These are phyloP conservation scores for Mitragyna speciosa DNA, from an alignment of 257 asterid species.

Conservation along the genomic window DNA sequence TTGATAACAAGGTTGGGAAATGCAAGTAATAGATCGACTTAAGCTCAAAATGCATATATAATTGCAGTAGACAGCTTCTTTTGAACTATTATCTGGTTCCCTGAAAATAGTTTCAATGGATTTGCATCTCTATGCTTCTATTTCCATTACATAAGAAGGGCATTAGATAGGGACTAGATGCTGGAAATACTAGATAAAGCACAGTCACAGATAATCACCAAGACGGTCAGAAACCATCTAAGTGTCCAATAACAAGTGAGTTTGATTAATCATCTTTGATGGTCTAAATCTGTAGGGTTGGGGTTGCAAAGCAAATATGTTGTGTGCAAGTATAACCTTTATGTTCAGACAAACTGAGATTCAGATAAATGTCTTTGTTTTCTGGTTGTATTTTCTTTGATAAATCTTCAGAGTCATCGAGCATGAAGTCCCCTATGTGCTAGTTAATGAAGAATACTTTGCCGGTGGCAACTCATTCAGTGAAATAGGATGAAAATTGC, in stretches of 20 bases:
- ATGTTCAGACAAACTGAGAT: too few relatives aligned
- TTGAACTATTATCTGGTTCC: background rate
- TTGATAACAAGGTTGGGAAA: conserved; percentile 76
- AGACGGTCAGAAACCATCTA: background rate
- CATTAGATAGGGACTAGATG: background rate
- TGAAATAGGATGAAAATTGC: too few relatives aligned
- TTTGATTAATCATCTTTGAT: background rate
- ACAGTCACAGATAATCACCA: background rate
- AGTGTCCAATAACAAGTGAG: background rate
- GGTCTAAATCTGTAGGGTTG: background rate
- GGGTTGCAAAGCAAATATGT: background rate
- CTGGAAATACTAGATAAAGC: background rate
- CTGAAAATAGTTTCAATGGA: background rate
- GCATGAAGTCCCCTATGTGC: too few relatives aligned
- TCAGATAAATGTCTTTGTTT: too few relatives aligned
- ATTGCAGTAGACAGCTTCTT: background rate
- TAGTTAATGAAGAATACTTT: too few relatives aligned
- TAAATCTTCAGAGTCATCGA: too few relatives aligned
- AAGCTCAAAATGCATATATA: background rate
- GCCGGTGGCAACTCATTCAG: too few relatives aligned
- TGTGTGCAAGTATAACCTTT: too few relatives aligned
- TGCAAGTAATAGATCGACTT: background rate
- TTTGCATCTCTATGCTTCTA: background rate
- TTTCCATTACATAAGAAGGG: background rate
- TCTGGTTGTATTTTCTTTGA: too few relatives aligned